Evolutionary conservation across 2,329 filamentous ascomycete species (phyloP).

Genomic region (Penicillium occitanis): DNA sequence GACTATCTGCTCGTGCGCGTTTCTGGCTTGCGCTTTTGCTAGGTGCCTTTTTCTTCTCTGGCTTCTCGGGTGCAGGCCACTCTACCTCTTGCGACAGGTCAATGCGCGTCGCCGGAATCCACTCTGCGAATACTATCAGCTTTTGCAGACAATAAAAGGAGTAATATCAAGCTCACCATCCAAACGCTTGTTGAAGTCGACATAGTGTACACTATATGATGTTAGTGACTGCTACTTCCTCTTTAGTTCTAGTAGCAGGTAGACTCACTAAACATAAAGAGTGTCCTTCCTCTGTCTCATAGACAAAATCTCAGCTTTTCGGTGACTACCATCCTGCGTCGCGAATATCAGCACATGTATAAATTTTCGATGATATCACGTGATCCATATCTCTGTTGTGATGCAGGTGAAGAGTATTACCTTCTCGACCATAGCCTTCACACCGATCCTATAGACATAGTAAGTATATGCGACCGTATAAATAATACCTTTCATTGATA

Average conservation of each 20-base stretch:
- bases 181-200: constrained; percentile 92
- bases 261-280: constrained; percentile 72
- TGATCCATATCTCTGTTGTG: constrained; percentile 28
- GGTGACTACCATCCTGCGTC: constrained; percentile 70
- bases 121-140: constrained; percentile 63
- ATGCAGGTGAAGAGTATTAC: constrained; percentile 46
- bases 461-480: constrained; percentile 39
- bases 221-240: constrained; percentile 24
- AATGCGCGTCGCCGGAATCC: constrained; percentile 79
- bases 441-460: constrained; percentile 56
- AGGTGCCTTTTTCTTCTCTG: constrained; percentile 75
- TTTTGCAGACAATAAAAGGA: background rate
- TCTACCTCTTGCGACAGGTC: constrained; percentile 90
- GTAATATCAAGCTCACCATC: constrained; percentile 45
- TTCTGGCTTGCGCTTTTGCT: constrained; percentile 60
- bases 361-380: constrained; percentile 31
- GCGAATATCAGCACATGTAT: constrained; percentile 15
- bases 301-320: constrained; percentile 94
- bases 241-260: background rate
- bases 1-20: constrained; percentile 46
- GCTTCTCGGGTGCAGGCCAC: constrained; percentile 89
- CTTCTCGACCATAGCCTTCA: constrained; percentile 68
- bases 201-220: constrained; percentile 72
- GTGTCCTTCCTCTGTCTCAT: constrained; percentile 87
- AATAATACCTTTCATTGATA: constrained; percentile 26